Base-by-base conservation (phyloP, 1,284 basidiomycete genomes). In the Coriolopsis trogii region DNA sequence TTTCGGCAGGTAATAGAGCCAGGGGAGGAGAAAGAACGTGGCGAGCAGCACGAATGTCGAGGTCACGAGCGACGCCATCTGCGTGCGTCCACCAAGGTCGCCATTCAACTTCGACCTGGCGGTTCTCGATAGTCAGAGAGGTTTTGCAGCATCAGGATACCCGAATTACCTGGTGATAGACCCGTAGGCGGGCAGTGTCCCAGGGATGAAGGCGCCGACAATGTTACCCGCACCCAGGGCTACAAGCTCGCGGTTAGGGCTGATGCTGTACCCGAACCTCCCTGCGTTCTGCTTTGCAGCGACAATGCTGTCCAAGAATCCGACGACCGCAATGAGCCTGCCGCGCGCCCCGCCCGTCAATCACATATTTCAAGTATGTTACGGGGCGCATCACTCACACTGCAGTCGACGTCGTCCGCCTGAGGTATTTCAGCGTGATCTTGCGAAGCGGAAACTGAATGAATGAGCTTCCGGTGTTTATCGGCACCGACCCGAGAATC, bases 191-290 rank as follows among this genome's bases (percentile, higher is more conserved):
- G 94, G 93, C 3, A 97, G 75, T 0, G 89, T 89, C 1, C 94
- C 94, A 4, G 91, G 89, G 48, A 96, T 73, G 62, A 94, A 88
- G 0, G 91, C 89, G 1, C 79, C 85, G 2, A 75, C 79, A 21
- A 97, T 73, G 67, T 98, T 98, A 4, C 85, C 84, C 12, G 88
- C 84, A 41, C 92, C 87, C n/a, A 95, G 73, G 0, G 92, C 92
- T 34, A 94, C 92, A 2, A 95, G 76, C 67, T 98, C 95, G 31
- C 95, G 85, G 66, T 97, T 97, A 0, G 95, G 93, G 58, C 88
- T 91, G 61, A 98, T 91, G 0, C 89, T 82, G 67, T 98, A 89
- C 2, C 91, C 89, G 64, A 88, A 96, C 21, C 85, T 83, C 3
- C 85, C 80, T 0, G 85, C 84, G 58, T 91, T 94, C 67, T 95